Evolutionary conservation across 2,329 filamentous ascomycete genomes (phyloP).

Genomic region (Epichloe baconii): DNA sequence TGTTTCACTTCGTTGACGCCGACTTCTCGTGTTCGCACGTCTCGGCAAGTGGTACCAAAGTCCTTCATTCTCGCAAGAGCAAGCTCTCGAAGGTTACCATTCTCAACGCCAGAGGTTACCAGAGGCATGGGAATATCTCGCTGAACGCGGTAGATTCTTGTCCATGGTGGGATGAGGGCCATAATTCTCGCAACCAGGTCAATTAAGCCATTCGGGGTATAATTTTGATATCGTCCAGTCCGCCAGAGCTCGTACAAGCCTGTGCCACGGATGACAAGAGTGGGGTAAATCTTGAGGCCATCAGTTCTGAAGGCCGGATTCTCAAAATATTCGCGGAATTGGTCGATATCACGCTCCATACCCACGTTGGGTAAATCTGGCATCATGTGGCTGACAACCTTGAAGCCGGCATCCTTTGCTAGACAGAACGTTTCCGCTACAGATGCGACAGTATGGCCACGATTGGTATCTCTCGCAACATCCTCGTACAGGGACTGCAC

Average conservation of each 20-base stretch:
- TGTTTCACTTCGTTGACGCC: slow-evolving; percentile 99
- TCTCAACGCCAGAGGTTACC: slow-evolving; percentile 96
- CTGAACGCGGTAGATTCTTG: slow-evolving; percentile 94
- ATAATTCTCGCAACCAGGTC: slow-evolving; percentile 94
- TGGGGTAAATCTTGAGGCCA: slow-evolving; percentile 95
- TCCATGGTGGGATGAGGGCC: slow-evolving; percentile 92
- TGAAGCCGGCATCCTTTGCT: slow-evolving; percentile 97
- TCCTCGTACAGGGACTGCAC: slow-evolving; percentile 97
- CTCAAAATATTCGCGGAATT: slow-evolving; percentile 96
- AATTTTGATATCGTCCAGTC: slow-evolving; percentile 94
- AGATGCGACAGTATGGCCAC: slow-evolving; percentile 87
- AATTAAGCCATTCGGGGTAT: slow-evolving; percentile 91
- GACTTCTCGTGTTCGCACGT: slow-evolving; percentile 91
- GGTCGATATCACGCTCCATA: slow-evolving; percentile 93
- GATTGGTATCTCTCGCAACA: slow-evolving; percentile 93
- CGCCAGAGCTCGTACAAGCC: slow-evolving; percentile 96
- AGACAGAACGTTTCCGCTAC: slow-evolving; percentile 94
- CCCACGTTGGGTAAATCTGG: slow-evolving; percentile 95
- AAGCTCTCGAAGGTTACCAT: slow-evolving; percentile 87
- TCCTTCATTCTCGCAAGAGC: slow-evolving; percentile 98
- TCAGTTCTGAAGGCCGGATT: slow-evolving; percentile 94
- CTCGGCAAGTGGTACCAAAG: slow-evolving; percentile 91
- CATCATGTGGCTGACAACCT: slow-evolving; percentile 99
- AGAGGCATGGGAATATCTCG: slow-evolving; percentile 99
- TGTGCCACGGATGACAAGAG: slow-evolving; percentile 89